Evolutionary conservation across 139 green algal genomes (phyloP), one percentile per base, ranked within the genome.

Genomic region (Pleodorina starrii): DNA sequence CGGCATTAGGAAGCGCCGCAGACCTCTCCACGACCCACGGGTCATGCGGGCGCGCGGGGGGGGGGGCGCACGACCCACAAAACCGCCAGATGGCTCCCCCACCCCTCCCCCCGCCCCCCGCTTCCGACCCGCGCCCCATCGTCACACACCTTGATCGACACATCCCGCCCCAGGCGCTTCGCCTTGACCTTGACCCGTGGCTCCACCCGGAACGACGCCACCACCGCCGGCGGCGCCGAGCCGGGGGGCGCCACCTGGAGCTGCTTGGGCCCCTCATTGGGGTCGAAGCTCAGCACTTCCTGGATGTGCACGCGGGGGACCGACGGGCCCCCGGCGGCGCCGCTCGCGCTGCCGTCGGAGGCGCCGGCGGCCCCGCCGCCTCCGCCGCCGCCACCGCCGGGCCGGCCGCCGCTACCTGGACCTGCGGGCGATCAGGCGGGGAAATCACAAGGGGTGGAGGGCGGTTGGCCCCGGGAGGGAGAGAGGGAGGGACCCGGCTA

Each of bases 221-320:
- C 46, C 42, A 25, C 86, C 76, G 46, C 50, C 0, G 50, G 50
- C 25, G 76, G 48, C n/a, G 4, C 54, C 27, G 10, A 10, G n/a
- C 43, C 85, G 12, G 35, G 32, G 46, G 5, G 14, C n/a, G 48
- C 48, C 32, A 83, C 29, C 7, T 36, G 36, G 23, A 85, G 48
- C 40, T 36, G 46, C 78, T 93, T 93, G 17, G 91, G 91, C 1
- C 87, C 91, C 35, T 91, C 91, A 2, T 40, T 29, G 1, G 59
- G 16, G 19, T 93, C 91, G 84, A 93, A 93, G 14, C 75, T 90
- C 51, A 87, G 87, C 2, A 92, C 14, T 77, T 93, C 91, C 71
- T 93, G 91, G 27, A 93, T 17, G 14, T 93, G 68, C 40, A 91
- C 36, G 5, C 88, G 48, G 0, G 80, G 80, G 0, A 36, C 27